Evolutionary conservation across 2,329 filamentous ascomycete genomes (phyloP), one percentile per base, ranked within the genome.

Genomic region (Ceratocystis alfenasii): DNA sequence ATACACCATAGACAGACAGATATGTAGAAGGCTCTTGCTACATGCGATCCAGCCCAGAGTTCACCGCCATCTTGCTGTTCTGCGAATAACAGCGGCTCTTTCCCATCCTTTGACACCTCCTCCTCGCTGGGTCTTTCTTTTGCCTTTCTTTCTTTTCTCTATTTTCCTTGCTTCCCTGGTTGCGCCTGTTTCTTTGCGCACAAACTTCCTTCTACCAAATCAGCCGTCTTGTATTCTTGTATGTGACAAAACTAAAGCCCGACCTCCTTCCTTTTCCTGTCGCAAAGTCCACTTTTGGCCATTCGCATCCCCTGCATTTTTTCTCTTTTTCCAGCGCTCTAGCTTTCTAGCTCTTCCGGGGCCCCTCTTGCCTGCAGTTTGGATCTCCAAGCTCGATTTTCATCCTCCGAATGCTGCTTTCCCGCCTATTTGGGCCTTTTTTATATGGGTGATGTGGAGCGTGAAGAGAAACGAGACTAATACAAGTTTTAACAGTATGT

Each of bases 171-270:
- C 48, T 25, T 22, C n/a, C 48, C 48, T 53, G 15, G 3, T 41
- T 41, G 36, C 36, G 36, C 8, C 7, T 53, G 48, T 20, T 8
- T 22, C n/a, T 53, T 3, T 53, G 48, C 22, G 53, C 53, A 57
- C 22, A 17, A 17, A 57, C 53, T 57, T 15, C 36, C 36, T 22
- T 53, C 53, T 17, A n/a, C 10, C 53, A 57, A 57, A n/a, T 30
- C 25, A n/a, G 53, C 53, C 28, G 30, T 57, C 53, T 30, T 53
- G 48, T 25, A 53, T 25, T 6, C 50, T 45, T 63, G 25, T 63
- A 60, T 63, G 50, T 68, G 63, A 25, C n/a, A 65, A 68, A 68
- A 68, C 66, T 68, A 68, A 65, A 60, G 50, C 66, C 66, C 63
- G 66, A 68, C 66, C 66, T 65, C 66, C 66, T 65, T 55, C 48